A percentile compares a stretch with the other conserved stretches of the same genome.
phyloP scores from a whole-genome alignment of 2,329 filamentous ascomycete genomes.

The Aspergillus udagawae region DNA sequence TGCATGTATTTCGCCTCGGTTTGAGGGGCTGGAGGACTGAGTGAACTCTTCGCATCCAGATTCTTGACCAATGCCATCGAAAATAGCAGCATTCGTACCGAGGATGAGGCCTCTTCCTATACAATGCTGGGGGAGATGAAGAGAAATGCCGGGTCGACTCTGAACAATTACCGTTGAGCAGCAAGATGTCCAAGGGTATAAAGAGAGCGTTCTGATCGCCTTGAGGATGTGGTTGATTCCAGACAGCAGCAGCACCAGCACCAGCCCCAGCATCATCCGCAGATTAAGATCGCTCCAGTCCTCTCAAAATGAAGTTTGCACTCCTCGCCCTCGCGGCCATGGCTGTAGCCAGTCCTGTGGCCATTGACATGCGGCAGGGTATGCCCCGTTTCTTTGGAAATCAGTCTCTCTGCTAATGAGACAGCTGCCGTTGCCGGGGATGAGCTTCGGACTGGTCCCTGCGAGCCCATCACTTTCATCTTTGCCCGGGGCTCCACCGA shows the following conservation, averaged over 20 bases:
- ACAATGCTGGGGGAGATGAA: not conserved
- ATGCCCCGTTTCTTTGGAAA: not conserved
- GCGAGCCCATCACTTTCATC: conserved; percentile 44
- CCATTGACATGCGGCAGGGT: not conserved
- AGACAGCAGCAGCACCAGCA: not conserved
- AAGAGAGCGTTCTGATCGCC: not conserved
- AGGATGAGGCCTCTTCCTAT: not conserved
- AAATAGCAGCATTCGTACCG: not conserved
- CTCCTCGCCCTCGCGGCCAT: not conserved
- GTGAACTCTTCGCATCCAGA: not conserved
- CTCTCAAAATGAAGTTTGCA: not conserved
- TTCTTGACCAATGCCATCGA: not conserved
- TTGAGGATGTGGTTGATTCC: not conserved
- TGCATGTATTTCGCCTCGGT: not conserved
- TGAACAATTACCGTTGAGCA: not conserved
- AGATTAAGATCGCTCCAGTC: not conserved
- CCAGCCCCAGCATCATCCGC: not conserved
- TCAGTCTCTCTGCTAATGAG: not conserved
- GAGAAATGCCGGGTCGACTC: not conserved
- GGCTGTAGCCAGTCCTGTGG: not conserved
- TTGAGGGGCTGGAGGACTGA: not conserved
- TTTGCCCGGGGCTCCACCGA: conserved; percentile 50
- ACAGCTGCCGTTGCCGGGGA: conserved; percentile 12
- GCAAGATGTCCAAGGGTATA: not conserved
- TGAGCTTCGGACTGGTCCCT: conserved; percentile 39